Percentiles rank a stretch among this genome's conserved stretches.
phyloP scores from a whole-genome alignment of 148 eudicot species.

The Drosera capensis region DNA sequence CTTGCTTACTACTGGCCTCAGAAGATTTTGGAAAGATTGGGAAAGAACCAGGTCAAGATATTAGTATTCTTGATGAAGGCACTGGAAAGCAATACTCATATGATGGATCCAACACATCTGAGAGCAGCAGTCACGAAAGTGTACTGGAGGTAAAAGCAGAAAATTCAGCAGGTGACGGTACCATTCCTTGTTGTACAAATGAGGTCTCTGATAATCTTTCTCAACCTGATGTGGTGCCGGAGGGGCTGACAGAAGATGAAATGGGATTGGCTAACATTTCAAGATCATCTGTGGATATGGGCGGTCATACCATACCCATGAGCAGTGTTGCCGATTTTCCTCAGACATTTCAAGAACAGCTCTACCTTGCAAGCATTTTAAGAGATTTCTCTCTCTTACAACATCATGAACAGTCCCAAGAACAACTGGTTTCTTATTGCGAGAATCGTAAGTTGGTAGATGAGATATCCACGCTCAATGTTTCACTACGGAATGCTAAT shows the following conservation, averaged over 20 bases:
- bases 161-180: slow-evolving; percentile 5
- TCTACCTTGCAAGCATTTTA: slow-evolving; percentile 35
- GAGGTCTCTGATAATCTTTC: slow-evolving; percentile 21
- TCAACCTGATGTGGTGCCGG: slow-evolving; percentile 41
- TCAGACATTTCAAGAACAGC: slow-evolving; percentile 47
- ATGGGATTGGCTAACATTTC: slow-evolving; percentile 32
- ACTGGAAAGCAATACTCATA: neutral
- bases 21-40: slow-evolving; percentile 2
- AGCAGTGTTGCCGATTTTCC: slow-evolving; percentile 12
- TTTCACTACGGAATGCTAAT: slow-evolving; percentile 27
- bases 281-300: slow-evolving; percentile 17
- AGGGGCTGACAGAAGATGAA: slow-evolving; percentile 40
- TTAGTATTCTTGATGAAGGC: slow-evolving; percentile 7
- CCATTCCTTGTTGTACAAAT: slow-evolving; percentile 15
- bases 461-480: slow-evolving; percentile 20
- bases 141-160: slow-evolving; percentile 7
- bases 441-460: slow-evolving; percentile 17
- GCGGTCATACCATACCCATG: slow-evolving; percentile 8
- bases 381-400: slow-evolving; percentile 38
- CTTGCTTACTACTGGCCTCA: slow-evolving; percentile 4
- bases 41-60: slow-evolving; percentile 11
- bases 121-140: slow-evolving; percentile 2
- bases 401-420: slow-evolving; percentile 30
- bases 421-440: slow-evolving; percentile 14
- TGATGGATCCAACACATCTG: slow-evolving; percentile 5